Percentiles rank a stretch among this genome's conserved stretches.
Conservation (phyloP, 371 early-diverging fungal species). For the Apophysomyces trapeziformis region DNA sequence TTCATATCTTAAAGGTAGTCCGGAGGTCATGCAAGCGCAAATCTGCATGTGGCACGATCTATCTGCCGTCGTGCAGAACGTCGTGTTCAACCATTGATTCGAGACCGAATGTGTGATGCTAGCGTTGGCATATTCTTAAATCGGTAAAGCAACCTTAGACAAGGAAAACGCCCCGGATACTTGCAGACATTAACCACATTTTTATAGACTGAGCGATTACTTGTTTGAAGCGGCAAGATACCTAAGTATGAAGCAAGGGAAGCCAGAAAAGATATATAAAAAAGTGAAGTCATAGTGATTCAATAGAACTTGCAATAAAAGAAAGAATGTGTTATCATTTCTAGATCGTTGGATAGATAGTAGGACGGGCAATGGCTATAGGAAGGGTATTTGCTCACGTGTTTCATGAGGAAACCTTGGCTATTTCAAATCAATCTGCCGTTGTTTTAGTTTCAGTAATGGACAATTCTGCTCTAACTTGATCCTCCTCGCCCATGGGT, state of each 20-base stretch:
- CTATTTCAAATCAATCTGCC: no score
- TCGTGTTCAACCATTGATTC: conserved; percentile 74
- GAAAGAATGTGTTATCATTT: no score
- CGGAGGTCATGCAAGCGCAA: conserved; percentile 75
- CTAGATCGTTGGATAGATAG: no score
- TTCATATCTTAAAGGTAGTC: conserved; percentile 46
- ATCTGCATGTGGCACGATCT: conserved; percentile 73
- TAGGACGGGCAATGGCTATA: no score
- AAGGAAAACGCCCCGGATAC: no score
- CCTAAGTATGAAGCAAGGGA: conserved; percentile 70
- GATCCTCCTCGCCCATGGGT: no score
- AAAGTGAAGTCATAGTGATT: conserved; percentile 5
- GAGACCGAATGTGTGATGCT: conserved; percentile 63
- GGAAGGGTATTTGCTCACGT: no score
- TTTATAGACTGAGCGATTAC: conserved; percentile 85
- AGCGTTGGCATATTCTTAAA: conserved; percentile 76
- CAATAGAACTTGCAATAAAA: no score
- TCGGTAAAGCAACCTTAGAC: conserved; percentile 39
- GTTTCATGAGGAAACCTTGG: no score
- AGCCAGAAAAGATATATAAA: conserved; percentile 72
- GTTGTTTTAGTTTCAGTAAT: no score
- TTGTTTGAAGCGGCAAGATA: conserved; percentile 88
- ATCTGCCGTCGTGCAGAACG: conserved; percentile 91
- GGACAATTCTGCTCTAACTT: no score
- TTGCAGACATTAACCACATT: no score